Evolutionary conservation across 306 rosid genomes (phyloP).

Genomic region (Prunus armeniaca): DNA sequence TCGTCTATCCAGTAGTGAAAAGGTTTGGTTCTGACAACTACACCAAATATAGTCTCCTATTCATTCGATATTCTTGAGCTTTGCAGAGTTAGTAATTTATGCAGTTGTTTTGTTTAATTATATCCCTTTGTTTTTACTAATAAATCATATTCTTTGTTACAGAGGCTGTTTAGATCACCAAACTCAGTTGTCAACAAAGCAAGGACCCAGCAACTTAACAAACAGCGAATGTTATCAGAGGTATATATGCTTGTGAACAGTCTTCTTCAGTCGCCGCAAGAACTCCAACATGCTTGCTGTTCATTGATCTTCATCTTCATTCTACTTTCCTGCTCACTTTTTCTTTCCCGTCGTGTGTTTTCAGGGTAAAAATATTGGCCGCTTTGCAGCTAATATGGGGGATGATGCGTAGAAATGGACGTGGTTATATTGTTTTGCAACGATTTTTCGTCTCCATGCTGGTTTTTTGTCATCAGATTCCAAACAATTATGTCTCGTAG

Average conservation of each 20-base stretch:
- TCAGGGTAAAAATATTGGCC: conserved; percentile 84
- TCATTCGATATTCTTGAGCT: not conserved
- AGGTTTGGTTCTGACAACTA: conserved; percentile 41
- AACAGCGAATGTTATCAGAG: conserved; percentile 75
- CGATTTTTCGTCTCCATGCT: not conserved
- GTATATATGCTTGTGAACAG: conserved; percentile 25
- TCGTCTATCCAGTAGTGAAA: conserved; percentile 71
- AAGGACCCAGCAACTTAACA: conserved; percentile 77
- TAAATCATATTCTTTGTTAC: conserved; percentile 10
- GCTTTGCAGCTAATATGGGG: conserved; percentile 49
- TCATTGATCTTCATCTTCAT: not conserved
- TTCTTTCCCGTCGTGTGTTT: not conserved
- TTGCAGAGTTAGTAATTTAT: not conserved
- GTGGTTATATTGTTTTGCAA: not conserved
- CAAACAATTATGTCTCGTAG: not conserved
- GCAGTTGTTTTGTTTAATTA: not conserved
- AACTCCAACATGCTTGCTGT: not conserved
- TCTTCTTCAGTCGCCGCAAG: not conserved
- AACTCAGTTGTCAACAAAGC: conserved; percentile 82
- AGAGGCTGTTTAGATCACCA: conserved; percentile 87
- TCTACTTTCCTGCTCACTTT: not conserved
- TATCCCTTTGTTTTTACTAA: too few species aligned
- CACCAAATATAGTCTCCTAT: not conserved
- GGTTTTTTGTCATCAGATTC: not conserved
- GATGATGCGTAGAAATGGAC: conserved; percentile 32